Conservation (phyloP, 208 protist genomes). For the Leishmania amazonensis region DNA sequence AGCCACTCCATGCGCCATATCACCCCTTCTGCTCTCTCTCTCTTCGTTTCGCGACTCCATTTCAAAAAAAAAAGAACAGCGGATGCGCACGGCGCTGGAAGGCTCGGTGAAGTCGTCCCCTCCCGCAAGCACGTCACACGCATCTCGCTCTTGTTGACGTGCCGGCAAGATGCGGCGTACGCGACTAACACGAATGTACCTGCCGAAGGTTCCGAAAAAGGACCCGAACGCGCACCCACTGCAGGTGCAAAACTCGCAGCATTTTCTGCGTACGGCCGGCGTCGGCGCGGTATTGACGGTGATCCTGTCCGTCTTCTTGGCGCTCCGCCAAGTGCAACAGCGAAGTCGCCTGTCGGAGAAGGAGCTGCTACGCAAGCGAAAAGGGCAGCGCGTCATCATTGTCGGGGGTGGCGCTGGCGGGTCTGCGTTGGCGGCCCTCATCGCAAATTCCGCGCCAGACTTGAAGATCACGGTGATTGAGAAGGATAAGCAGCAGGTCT, state of each 20-base stretch:
- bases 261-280: constrained; percentile 42
- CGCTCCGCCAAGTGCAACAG: constrained; percentile 47
- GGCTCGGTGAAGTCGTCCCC: not conserved
- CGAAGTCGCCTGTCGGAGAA: constrained; percentile 38
- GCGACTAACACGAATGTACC: constrained; percentile 53
- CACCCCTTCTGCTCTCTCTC: too few relatives aligned
- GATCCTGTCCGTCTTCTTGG: constrained; percentile 33
- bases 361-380: constrained; percentile 32
- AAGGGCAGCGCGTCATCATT: constrained; percentile 71
- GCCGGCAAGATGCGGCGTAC: constrained; percentile 13
- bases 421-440: constrained; percentile 51
- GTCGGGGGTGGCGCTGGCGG: constrained; percentile 75
- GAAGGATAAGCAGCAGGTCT: constrained; percentile 59
- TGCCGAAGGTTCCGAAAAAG: constrained; percentile 47
- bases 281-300: constrained; percentile 37
- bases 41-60: not conserved
- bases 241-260: constrained; percentile 52
- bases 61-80: not conserved
- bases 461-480: constrained; percentile 84
- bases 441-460: constrained; percentile 56
- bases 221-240: constrained; percentile 50
- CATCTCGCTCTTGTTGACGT: not conserved
- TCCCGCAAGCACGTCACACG: not conserved
- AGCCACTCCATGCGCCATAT: not conserved
- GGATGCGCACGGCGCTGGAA: not conserved